Base-by-base conservation (phyloP, 345 rosid genomes). In the Syzygium aqueum region DNA sequence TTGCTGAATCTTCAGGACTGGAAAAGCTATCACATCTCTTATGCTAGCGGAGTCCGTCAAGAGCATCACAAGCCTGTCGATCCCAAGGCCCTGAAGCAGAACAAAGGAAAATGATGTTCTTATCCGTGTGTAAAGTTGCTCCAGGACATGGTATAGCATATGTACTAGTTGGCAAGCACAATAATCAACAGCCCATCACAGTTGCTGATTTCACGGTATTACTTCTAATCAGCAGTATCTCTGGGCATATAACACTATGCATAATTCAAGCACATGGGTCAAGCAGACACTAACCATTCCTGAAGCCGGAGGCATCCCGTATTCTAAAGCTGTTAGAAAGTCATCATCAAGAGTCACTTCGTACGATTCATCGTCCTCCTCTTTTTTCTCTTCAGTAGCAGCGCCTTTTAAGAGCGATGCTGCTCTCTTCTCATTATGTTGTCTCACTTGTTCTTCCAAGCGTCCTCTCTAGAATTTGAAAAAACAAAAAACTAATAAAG, bases 241-340 rank as follows among this genome's bases (percentile, higher is more conserved):
- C 15, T 10, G 37, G 54, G 56, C 8, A 56, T 37, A 49, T 51
- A 28, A 30, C 73, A 51, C 43, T 50, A 87, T 8, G 27, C 61
- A 84, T 30, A 52, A 16, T 2, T 22, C n/a, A 57, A 56, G 53
- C 49, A 73, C 49, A 33, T 73, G 80, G 46, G 49, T 73, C 80
- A 17, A 73, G 30, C 21, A 40, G 43, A 33, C 67, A 19, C 84
- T 77, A 93, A 97, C 99, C 99, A 96, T 95, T 90, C 99, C 99
- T 13, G 98, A 96, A 87, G 99, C 99, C 0, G 99, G 99, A 85
- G 99, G 98, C 99, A 97, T 96, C 91, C 99, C 99, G 43, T 96
- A 97, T 90, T 97, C 99, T 89, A 97, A 88, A 87, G 99, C 98
- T 40, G 97, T 95, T 87, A 97, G 91, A 88, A 97, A 97, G 95